A percentile compares a stretch with the other conserved stretches of the same genome.
Conservation (phyloP, 768 basidiomycete species). For the Macrolepiota albuminosa region DNA sequence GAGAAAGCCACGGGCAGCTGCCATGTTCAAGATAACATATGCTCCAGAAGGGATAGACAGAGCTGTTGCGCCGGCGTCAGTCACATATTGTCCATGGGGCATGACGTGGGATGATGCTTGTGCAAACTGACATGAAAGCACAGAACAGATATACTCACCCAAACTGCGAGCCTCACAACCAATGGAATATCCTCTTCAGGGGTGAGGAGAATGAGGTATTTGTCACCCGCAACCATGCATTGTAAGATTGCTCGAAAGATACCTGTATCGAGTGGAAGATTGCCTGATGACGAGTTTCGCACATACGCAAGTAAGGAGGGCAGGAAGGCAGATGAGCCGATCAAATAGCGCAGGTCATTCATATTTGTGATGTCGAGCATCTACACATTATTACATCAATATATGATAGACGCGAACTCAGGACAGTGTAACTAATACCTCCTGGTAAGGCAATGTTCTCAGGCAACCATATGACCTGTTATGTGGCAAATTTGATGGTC, state of each 20-base stretch:
- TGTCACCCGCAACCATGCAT: conserved; percentile 57
- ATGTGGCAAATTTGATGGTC: not conserved
- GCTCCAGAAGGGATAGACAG: not conserved
- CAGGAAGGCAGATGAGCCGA: conserved; percentile 45
- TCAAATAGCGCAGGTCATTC: conserved; percentile 26
- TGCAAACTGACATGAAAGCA: not conserved
- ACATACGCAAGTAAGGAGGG: conserved; percentile 44
- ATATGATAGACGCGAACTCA: not conserved
- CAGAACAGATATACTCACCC: conserved; percentile 38
- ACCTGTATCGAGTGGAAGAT: conserved; percentile 54
- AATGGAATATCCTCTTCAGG: conserved; percentile 59
- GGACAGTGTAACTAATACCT: not conserved
- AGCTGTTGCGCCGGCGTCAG: not conserved
- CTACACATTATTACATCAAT: not conserved
- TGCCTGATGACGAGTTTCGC: conserved; percentile 34
- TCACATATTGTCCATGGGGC: not conserved
- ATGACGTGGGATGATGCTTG: not conserved
- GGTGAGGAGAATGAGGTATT: conserved; percentile 60
- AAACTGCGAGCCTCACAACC: conserved; percentile 51
- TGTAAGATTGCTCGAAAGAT: conserved; percentile 64
- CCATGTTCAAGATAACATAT: not conserved
- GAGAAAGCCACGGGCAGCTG: not conserved
- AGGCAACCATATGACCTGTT: not conserved
- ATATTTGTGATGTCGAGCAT: conserved; percentile 14
- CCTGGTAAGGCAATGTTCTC: not conserved